Conservation (phyloP, 2,329 filamentous ascomycete species). For the Diaporthe aspalathi region DNA sequence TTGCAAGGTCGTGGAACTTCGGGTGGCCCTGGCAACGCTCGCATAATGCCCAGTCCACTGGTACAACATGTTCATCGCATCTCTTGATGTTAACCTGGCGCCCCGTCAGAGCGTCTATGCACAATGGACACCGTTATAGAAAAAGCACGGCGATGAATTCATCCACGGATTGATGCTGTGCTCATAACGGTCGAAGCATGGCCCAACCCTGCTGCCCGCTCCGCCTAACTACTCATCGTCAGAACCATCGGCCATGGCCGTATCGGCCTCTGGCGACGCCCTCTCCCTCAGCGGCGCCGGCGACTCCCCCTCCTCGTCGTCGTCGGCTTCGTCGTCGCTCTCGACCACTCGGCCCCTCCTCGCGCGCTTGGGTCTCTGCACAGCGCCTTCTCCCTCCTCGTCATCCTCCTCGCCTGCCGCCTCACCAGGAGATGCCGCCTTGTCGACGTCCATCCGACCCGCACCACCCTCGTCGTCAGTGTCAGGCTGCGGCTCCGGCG, state of each 20-base stretch:
- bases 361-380: conserved; percentile 53
- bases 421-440: conserved; percentile 43
- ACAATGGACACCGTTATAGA: neutral
- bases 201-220: conserved; percentile 39
- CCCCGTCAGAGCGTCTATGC: conserved; percentile 23
- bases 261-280: conserved; percentile 43
- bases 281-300: conserved; percentile 37
- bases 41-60: neutral
- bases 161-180: conserved; percentile 11
- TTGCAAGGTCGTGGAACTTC: neutral
- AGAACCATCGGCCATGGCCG: conserved; percentile 50
- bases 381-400: conserved; percentile 61
- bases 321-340: conserved; percentile 66
- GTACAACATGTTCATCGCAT: conserved; percentile 15
- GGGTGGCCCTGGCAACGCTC: neutral
- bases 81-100: neutral
- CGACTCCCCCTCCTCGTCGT: conserved; percentile 42
- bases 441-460: conserved; percentile 66
- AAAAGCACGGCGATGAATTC: neutral
- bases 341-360: conserved; percentile 63
- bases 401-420: conserved; percentile 51
- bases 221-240: conserved; percentile 50
- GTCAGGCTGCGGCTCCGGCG: conserved; percentile 42
- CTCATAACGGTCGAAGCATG: neutral
- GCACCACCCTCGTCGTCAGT: conserved; percentile 48